Percentiles rank a stretch among this genome's conserved stretches.
Evolutionary conservation across 257 asterid species (phyloP).

Genomic region (Apocynum venetum): DNA sequence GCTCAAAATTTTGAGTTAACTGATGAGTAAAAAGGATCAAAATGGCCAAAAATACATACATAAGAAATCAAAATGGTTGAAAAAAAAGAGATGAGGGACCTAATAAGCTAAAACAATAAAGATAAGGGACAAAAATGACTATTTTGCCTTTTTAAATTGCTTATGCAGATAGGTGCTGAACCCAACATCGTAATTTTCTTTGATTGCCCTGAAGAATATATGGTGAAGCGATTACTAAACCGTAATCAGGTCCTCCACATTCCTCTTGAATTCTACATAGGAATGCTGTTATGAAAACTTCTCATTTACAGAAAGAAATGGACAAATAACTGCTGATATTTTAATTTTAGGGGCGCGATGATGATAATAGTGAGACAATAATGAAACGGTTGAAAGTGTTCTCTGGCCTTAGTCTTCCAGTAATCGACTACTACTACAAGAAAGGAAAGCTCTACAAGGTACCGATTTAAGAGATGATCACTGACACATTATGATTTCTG

Average conservation of each 20-base stretch:
- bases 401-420: slow-evolving; percentile 70
- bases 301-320: slow-evolving; percentile 15
- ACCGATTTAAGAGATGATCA: slow-evolving; percentile 21
- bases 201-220: slow-evolving; percentile 89
- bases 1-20: too few species aligned
- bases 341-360: slow-evolving; percentile 72
- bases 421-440: slow-evolving; percentile 68
- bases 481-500: slow-evolving; percentile 10
- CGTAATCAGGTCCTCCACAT: slow-evolving; percentile 67
- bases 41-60: too few species aligned
- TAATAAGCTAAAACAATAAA: too few species aligned
- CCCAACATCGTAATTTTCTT: slow-evolving; percentile 89
- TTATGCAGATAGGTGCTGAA: slow-evolving; percentile 74
- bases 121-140: too few species aligned
- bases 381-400: slow-evolving; percentile 76
- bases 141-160: not conserved
- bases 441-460: slow-evolving; percentile 90
- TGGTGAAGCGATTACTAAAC: slow-evolving; percentile 80
- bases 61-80: too few species aligned
- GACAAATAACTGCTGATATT: slow-evolving; percentile 12
- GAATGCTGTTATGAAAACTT: slow-evolving; percentile 7
- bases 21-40: too few species aligned
- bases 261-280: not conserved
- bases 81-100: too few species aligned
- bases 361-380: slow-evolving; percentile 86